Evolutionary conservation across 1,284 basidiomycete species (phyloP).

Genomic region (Trichosporon inkin): DNA sequence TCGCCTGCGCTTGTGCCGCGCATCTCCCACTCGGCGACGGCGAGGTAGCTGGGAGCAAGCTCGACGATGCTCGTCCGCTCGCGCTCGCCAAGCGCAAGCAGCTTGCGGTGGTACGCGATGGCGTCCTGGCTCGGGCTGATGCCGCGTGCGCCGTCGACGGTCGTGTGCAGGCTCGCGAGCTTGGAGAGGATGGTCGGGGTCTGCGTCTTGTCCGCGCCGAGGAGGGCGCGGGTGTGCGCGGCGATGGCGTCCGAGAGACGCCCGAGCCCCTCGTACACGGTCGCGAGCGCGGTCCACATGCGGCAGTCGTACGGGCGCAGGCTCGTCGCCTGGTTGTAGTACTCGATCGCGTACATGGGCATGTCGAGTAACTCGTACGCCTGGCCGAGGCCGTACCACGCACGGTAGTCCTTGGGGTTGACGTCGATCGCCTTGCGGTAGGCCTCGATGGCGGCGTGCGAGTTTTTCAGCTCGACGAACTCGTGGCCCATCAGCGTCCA

Average conservation of each 20-base stretch:
- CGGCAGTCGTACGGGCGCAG: slow-evolving; percentile 91
- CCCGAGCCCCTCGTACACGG: slow-evolving; percentile 82
- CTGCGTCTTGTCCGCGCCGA: slow-evolving; percentile 76
- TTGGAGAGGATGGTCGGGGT: slow-evolving; percentile 65
- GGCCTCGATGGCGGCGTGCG: slow-evolving; percentile 95
- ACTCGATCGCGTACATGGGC: slow-evolving; percentile 92
- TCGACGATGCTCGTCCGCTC: slow-evolving; percentile 61
- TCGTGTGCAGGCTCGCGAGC: slow-evolving; percentile 65
- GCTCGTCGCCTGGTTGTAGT: slow-evolving; percentile 93
- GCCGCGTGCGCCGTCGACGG: slow-evolving; percentile 20
- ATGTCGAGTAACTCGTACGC: slow-evolving; percentile 95
- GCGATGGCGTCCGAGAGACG: slow-evolving; percentile 81
- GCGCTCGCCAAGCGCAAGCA: slow-evolving; percentile 69
- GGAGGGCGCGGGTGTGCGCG: slow-evolving; percentile 79
- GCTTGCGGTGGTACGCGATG: slow-evolving; percentile 42
- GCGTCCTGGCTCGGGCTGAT: slow-evolving; percentile 18
- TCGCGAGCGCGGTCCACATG: slow-evolving; percentile 91
- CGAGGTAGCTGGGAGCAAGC: slow-evolving; percentile 72
- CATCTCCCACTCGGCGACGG: slow-evolving; percentile 71
- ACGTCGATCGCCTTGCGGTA: slow-evolving; percentile 94
- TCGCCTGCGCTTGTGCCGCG: slow-evolving; percentile 48
- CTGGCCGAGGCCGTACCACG: slow-evolving; percentile 98
- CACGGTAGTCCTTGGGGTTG: slow-evolving; percentile 92
- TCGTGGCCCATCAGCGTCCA: slow-evolving; percentile 99
- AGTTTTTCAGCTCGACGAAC: slow-evolving; percentile 97